Percentiles rank a stretch among this genome's conserved stretches.
Evolutionary conservation across 768 basidiomycete genomes (phyloP).

Genomic region (Boletus sp.): DNA sequence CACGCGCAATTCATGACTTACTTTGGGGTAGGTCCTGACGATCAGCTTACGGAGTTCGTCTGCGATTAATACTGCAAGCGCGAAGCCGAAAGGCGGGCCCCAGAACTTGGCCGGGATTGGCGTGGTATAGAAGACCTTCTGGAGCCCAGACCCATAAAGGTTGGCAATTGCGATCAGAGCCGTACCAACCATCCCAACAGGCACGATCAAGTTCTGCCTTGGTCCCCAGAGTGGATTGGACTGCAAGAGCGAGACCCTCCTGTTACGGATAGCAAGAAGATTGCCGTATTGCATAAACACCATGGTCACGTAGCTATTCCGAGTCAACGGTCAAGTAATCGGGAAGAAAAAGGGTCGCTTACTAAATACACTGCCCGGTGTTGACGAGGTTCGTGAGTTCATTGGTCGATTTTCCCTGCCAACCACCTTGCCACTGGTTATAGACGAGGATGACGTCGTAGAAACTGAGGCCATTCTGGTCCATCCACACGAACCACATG

Average conservation of each 20-base stretch:
- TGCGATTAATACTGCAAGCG: conserved; percentile 38
- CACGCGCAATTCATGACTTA: conserved; percentile 11
- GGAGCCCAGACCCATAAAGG: conserved; percentile 45
- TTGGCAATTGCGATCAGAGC: conserved; percentile 44
- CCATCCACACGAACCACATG: conserved; percentile 42
- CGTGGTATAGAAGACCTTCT: conserved; percentile 41
- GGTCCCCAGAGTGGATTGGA: conserved; percentile 49
- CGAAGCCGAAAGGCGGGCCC: conserved; percentile 47
- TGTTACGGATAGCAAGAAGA: conserved; percentile 43
- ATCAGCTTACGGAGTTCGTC: conserved; percentile 47
- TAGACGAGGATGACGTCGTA: conserved; percentile 41
- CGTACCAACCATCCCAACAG: conserved; percentile 39
- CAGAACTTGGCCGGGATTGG: conserved; percentile 49
- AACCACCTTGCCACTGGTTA: conserved; percentile 39
- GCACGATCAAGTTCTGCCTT: conserved; percentile 41
- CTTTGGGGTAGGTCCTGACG: conserved; percentile 44
- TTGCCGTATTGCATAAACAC: conserved; percentile 46
- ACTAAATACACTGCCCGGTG: conserved; percentile 48
- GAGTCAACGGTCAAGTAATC: not conserved
- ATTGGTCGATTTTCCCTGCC: conserved; percentile 29
- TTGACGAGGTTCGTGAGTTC: conserved; percentile 37
- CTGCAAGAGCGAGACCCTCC: conserved; percentile 42
- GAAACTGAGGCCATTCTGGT: conserved; percentile 37
- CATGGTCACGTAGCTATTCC: conserved; percentile 45
- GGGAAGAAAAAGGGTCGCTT: conserved; percentile 10